A percentile compares a stretch with the other conserved stretches of the same genome.
phyloP scores from a whole-genome alignment of 768 basidiomycete species.

The Phlebiopsis gigantea region DNA sequence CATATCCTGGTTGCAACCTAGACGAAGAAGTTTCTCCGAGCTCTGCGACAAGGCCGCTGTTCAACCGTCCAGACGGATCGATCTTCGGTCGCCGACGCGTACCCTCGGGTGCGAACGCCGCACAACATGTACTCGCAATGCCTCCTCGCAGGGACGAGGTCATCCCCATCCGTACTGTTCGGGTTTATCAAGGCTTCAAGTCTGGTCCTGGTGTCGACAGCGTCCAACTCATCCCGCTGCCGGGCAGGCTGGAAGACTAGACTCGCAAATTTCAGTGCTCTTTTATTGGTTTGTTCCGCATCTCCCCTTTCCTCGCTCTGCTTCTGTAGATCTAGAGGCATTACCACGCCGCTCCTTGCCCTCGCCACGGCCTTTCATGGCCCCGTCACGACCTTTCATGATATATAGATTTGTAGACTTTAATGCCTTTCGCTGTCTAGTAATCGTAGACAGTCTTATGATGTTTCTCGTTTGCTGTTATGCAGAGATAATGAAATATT shows the following conservation, averaged over 20 bases:
- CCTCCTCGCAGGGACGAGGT: neutral
- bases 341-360: too few relatives aligned
- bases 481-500: neutral
- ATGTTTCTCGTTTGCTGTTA: neutral
- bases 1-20: neutral
- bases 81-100: neutral
- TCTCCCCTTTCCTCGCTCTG: neutral
- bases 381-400: too few relatives aligned
- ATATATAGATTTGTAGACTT: too few relatives aligned
- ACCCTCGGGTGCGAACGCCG: neutral
- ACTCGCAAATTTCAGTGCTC: neutral
- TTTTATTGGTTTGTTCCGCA: neutral
- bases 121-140: neutral
- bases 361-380: too few relatives aligned
- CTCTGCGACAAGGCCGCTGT: neutral
- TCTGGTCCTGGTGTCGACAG: neutral
- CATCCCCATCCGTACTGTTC: constrained; percentile 15
- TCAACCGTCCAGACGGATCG: neutral
- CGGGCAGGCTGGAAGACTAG: neutral
- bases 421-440: too few relatives aligned
- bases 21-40: neutral
- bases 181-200: constrained; percentile 19
- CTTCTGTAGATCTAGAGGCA: too few relatives aligned
- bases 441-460: too few relatives aligned
- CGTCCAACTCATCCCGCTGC: neutral